Base-by-base conservation (phyloP, 176 grass and related monocot genomes). In the Cocos nucifera region DNA sequence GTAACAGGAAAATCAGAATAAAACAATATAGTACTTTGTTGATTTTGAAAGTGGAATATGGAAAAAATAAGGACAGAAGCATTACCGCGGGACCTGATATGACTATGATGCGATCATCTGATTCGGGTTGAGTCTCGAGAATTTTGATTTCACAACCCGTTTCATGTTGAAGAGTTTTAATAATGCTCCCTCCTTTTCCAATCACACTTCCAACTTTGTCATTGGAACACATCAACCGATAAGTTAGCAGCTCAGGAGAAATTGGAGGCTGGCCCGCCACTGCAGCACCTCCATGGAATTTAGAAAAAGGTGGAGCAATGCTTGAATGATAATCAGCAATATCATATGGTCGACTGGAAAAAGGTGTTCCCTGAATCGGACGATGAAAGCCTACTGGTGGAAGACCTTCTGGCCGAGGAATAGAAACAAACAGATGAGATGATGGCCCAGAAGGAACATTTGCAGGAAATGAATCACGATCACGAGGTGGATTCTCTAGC, bases 121-220 rank as follows among this genome's bases (percentile, higher is more conserved):
- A 66, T 55, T 83, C 86, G 0, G 76, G 79, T 73, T 58, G 65
- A 78, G 88, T 84, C 71, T 98, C 93, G 30, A 75, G 62, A 82
- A 92, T 71, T 72, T 88, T 91, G 65, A 98, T 83, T 76, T 98
- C 93, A 73, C 87, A 92, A 60, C 85, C 93, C 6, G 93, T 98
- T 63, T 98, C 87, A 26, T 80, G 80, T 67, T 98, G 79, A 75
- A 98, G 86, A 72, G 56, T 65, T 77, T 77, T 98, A 48, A 98
- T 78, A 73, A 67, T 73, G 74, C 78, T 88, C 66, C 93, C 93
- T 56, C 81, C 84, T 71, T 86, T 92, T 29, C 93, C 93, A 66
- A 92, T 98, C 69, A 98, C 75, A 62, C 81, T 75, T 56, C 87
- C 93, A 53, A 89, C 93, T 67, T 83, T 90, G 61, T 83, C 81